Base-by-base conservation (phyloP, 805 yeast species). In the Saturnispora halmiae region DNA sequence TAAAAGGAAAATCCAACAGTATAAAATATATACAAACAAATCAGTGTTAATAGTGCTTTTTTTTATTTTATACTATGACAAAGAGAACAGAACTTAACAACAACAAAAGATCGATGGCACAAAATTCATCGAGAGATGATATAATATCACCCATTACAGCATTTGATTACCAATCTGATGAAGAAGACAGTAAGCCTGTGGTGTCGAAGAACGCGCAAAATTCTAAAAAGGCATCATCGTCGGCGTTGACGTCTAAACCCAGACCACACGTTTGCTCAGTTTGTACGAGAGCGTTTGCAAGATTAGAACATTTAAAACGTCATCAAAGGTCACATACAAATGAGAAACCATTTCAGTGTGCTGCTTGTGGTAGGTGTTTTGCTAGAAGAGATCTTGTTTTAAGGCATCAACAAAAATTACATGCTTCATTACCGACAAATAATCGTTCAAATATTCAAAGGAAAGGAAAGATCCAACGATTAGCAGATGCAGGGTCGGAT, bases 301-400 rank as follows among this genome's bases (percentile, higher is more conserved):
- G 98, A 41, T 69, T 85, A 36, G 98, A 90, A 61, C 98, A 90
- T 61, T 69, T 92, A 54, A 87, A 84, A 60, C 77, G 98, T 43
- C 98, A 90, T 56, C 94, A 87, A 52, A 67, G 96, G 31, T 80
- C 94, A 0, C 98, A 90, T 59, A 90, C 98, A 8, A 85, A 88
- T 58, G 96, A 88, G 61, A 87, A 87, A 58, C 97, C 97, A 1
- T 90, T 82, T 64, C 92, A 85, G 56, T 90, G 98, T 63, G 94
- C 94, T 2, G 88, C 88, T 7, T 90, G 97, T 61, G 96, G 95
- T 26, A 76, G 97, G 37, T 83, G 95, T 56, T 90, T 92, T 65
- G 96, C 97, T 4, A 69, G 98, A 42, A 66, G 96, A 42, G 90
- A 82, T 57, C 68, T 82, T 55, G 86, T 92, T 22, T 69, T 92